A percentile compares a stretch with the other conserved stretches of the same genome.
Evolutionary conservation across 768 basidiomycete genomes (phyloP).

Genomic region (Hygrocybe coccinea): DNA sequence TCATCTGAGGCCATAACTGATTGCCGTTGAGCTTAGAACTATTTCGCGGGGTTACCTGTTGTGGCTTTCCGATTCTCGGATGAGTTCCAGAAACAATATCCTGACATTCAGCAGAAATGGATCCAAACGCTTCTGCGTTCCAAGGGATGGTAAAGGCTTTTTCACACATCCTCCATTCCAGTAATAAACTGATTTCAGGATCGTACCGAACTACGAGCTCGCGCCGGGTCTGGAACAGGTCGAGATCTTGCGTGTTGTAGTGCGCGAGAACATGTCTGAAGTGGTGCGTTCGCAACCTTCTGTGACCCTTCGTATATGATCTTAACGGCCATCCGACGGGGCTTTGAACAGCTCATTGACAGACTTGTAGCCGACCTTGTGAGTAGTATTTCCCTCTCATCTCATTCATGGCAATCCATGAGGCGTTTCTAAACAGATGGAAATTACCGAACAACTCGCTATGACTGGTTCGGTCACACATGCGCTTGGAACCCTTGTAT

Average conservation of each 20-base stretch:
- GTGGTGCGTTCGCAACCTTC: slow-evolving; percentile 26
- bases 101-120: slow-evolving; percentile 57
- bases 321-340: slow-evolving; percentile 44
- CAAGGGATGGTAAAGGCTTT: slow-evolving; percentile 51
- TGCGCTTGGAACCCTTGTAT: slow-evolving; percentile 41
- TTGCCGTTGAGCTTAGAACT: slow-evolving; percentile 33
- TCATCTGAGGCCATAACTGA: slow-evolving; percentile 11
- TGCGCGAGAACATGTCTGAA: slow-evolving; percentile 56
- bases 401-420: slow-evolving; percentile 1
- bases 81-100: slow-evolving; percentile 48
- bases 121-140: slow-evolving; percentile 47
- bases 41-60: slow-evolving; percentile 58
- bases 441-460: slow-evolving; percentile 57
- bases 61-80: slow-evolving; percentile 63
- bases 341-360: slow-evolving; percentile 55
- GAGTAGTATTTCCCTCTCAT: slow-evolving; percentile 24
- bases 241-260: slow-evolving; percentile 62
- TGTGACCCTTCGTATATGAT: slow-evolving; percentile 1
- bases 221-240: slow-evolving; percentile 50
- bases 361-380: slow-evolving; percentile 67
- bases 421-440: slow-evolving; percentile 38
- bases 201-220: slow-evolving; percentile 48
- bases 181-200: slow-evolving; percentile 27
- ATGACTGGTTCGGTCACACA: slow-evolving; percentile 45
- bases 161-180: neutral